Evolutionary conservation across 805 yeast species (phyloP).

Genomic region (Kodamaea restingae): DNA sequence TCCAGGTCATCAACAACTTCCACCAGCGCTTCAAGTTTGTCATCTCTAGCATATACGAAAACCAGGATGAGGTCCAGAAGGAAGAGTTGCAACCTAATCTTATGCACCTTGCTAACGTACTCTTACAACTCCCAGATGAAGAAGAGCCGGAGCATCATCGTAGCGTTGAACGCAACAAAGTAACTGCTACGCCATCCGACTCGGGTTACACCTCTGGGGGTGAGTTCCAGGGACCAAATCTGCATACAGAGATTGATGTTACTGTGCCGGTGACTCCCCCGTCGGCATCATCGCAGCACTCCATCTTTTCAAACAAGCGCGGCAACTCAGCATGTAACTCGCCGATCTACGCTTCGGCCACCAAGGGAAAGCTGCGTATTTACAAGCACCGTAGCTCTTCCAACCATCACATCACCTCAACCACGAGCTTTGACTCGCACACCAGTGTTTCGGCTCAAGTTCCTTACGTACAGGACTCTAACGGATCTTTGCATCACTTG

Average conservation of each 20-base stretch:
- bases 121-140: slow-evolving; percentile 23
- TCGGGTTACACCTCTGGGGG: slow-evolving; percentile 6
- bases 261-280: slow-evolving; percentile 36
- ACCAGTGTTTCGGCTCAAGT: slow-evolving; percentile 4
- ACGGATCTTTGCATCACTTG: slow-evolving; percentile 2
- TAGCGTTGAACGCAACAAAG: background rate
- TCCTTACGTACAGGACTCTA: too few relatives aligned
- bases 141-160: slow-evolving; percentile 6
- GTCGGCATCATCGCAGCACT: slow-evolving; percentile 38
- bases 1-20: slow-evolving; percentile 41
- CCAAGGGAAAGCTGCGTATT: slow-evolving; percentile 11
- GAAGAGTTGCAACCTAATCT: slow-evolving; percentile 16
- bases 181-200: slow-evolving; percentile 2
- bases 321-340: slow-evolving; percentile 19
- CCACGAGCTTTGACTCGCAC: slow-evolving; percentile 7
- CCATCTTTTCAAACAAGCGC: slow-evolving; percentile 31
- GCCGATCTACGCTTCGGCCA: slow-evolving; percentile 17
- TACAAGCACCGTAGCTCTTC: slow-evolving; percentile 7
- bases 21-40: slow-evolving; percentile 13
- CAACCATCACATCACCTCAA: slow-evolving; percentile 2
- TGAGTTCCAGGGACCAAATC: slow-evolving; percentile 5
- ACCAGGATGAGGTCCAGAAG: slow-evolving; percentile 15
- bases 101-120: slow-evolving; percentile 21
- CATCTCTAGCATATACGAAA: slow-evolving; percentile 23
- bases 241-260: slow-evolving; percentile 1